These are phyloP conservation scores for Trypanosoma grayi DNA, from an alignment of 208 protist species.

Conservation along the genomic window DNA sequence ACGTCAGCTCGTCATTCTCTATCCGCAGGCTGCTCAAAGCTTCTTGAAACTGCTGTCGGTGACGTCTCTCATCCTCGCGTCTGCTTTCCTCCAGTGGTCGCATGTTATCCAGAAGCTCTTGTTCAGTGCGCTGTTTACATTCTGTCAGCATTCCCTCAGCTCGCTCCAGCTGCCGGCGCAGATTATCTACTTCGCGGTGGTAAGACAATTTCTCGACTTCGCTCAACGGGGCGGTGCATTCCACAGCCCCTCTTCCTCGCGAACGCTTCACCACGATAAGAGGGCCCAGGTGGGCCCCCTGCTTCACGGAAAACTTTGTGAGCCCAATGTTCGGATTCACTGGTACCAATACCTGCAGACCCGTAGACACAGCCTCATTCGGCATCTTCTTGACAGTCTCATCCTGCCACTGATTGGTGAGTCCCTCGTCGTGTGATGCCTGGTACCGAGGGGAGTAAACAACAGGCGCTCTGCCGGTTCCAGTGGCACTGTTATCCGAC, in stretches of 20 bases:
- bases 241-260: neutral
- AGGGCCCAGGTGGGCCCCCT: slow-evolving; percentile 8
- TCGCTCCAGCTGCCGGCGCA: slow-evolving; percentile 32
- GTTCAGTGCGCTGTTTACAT: slow-evolving; percentile 1
- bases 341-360: neutral
- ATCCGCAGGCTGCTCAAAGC: slow-evolving; percentile 38
- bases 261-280: slow-evolving; percentile 17
- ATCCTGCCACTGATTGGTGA: neutral
- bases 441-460: neutral
- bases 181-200: slow-evolving; percentile 28
- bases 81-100: slow-evolving; percentile 23
- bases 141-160: slow-evolving; percentile 22
- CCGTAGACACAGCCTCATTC: neutral
- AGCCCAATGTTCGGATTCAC: neutral
- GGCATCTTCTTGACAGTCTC: neutral
- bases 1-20: slow-evolving; percentile 47
- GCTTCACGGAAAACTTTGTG: neutral
- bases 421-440: neutral
- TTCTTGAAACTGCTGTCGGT: slow-evolving; percentile 45
- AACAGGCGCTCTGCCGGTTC: no score
- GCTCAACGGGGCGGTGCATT: neutral
- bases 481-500: neutral
- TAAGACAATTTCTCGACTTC: slow-evolving; percentile 27
- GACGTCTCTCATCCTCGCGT: slow-evolving; percentile 37
- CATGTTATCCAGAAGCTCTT: slow-evolving; percentile 23